These are phyloP conservation scores for Zymoseptoria pseudotritici DNA, from an alignment of 2,329 filamentous ascomycete species.

Conservation along the genomic window DNA sequence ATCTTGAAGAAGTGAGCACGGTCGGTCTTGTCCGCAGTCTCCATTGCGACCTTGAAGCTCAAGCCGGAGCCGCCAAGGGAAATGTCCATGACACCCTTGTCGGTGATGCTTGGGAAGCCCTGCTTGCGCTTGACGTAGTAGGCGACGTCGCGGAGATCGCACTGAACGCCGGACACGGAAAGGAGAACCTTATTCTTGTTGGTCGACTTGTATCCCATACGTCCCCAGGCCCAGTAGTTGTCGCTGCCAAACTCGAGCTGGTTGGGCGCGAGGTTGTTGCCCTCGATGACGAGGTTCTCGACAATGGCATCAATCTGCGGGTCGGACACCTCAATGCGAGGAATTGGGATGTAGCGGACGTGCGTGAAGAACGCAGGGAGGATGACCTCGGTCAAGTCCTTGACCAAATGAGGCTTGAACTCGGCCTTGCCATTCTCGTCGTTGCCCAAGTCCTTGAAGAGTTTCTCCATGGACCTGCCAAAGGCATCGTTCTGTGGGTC, in stretches of 20 bases:
- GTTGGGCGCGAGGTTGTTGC: slow-evolving; percentile 94
- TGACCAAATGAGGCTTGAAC: slow-evolving; percentile 90
- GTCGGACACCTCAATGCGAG: slow-evolving; percentile 88
- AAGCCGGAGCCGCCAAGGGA: slow-evolving; percentile 81
- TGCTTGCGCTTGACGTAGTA: slow-evolving; percentile 95
- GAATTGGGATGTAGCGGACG: slow-evolving; percentile 82
- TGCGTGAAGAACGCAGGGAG: slow-evolving; percentile 75
- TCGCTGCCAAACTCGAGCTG: slow-evolving; percentile 80
- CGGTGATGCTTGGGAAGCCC: slow-evolving; percentile 80
- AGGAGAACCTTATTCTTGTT: slow-evolving; percentile 80
- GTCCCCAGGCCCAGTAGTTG: slow-evolving; percentile 91
- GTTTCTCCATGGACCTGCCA: slow-evolving; percentile 64
- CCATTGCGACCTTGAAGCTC: slow-evolving; percentile 83
- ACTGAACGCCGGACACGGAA: slow-evolving; percentile 81
- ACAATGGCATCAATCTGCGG: slow-evolving; percentile 76
- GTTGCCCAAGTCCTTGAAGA: slow-evolving; percentile 85
- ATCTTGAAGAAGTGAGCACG: slow-evolving; percentile 87
- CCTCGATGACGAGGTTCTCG: slow-evolving; percentile 92
- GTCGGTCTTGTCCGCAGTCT: slow-evolving; percentile 69
- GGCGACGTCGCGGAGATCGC: slow-evolving; percentile 79
- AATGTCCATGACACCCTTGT: slow-evolving; percentile 83
- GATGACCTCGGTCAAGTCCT: slow-evolving; percentile 81
- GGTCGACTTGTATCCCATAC: slow-evolving; percentile 76
- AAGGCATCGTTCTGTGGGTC: slow-evolving; percentile 84
- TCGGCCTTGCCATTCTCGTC: slow-evolving; percentile 73